Evolutionary conservation across 495 filamentous ascomycete species (phyloP).

Genomic region (Talaromyces trachyspermus): DNA sequence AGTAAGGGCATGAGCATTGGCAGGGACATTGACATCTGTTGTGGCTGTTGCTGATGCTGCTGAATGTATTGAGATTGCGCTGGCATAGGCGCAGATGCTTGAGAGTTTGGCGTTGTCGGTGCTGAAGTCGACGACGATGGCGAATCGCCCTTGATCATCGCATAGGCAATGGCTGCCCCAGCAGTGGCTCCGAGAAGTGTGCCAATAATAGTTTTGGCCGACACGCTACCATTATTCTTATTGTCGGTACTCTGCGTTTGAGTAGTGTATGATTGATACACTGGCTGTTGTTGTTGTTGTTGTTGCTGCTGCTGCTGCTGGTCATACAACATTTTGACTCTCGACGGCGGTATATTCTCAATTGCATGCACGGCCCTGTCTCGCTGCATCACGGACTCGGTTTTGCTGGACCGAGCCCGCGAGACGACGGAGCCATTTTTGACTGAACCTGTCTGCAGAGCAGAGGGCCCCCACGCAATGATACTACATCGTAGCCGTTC

Average conservation of each 20-base stretch:
- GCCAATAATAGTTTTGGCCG: conserved; percentile 56
- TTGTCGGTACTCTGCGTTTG: too few species aligned
- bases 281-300: conserved; percentile 3
- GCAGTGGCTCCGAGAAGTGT: conserved; percentile 70
- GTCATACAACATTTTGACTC: conserved; percentile 2
- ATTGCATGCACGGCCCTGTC: conserved; percentile 26
- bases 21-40: conserved; percentile 17
- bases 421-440: conserved; percentile 36
- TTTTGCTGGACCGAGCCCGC: conserved; percentile 22
- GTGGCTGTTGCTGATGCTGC: conserved; percentile 24
- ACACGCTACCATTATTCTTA: conserved; percentile 31
- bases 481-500: too few species aligned
- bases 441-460: conserved; percentile 26
- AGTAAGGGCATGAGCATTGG: conserved; percentile 13
- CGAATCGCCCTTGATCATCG: conserved; percentile 51
- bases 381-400: conserved; percentile 24
- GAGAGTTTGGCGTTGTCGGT: conserved; percentile 14
- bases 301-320: background rate
- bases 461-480: background rate
- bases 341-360: conserved; percentile 15
- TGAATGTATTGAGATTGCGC: conserved; percentile 20
- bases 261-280: too few species aligned
- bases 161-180: conserved; percentile 68
- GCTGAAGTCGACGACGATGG: conserved; percentile 44
- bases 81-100: conserved; percentile 9